Base-by-base conservation (phyloP, 441 rosid species). In the Pelargonium citronellum region DNA sequence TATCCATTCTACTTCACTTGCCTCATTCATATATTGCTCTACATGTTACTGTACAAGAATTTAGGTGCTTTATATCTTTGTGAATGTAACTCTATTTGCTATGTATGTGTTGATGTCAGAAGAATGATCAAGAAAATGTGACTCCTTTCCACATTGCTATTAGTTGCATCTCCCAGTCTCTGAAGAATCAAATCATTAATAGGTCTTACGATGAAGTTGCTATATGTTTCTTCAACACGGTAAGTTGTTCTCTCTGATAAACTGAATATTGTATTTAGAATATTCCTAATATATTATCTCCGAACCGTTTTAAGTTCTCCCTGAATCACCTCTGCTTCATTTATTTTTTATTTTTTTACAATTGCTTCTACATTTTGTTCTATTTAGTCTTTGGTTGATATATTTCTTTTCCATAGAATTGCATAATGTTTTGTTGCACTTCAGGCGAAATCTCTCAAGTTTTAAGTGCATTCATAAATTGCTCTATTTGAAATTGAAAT, bases 161-260 rank as follows among this genome's bases (percentile, higher is more conserved):
- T 67, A 88, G 87, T 71, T 91, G 91, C 79, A 83, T 95, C 68
- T 83, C 82, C 43, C 85, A 86, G 74, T 78, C 96, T 49, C 78
- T 95, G 79, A 92, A 90, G 88, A 71, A 92, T 62, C 96, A 86
- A 70, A 95, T 95, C 57, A 85, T 95, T 73, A 91, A 79, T 77
- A 83, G 89, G 57, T 86, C 93, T 2, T 83, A 82, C 66, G 96
- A 95, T 74, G 97, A 95, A 82, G 88, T 95, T 34, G 91, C 99
- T 0, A 83, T 95, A 67, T 87, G 92, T 81, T 95, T 95, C 85
- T 92, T 89, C 73, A 95, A 92, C 84, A 95, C 97, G 66, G 97
- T 95, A 83, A 82, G 88, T 64, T 70, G 58, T 55, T 64, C n/a
- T 34, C 41, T 58, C 67, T 16, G 22, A 15, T 64, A 68, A 71